Conservation (phyloP, 2,329 filamentous ascomycete species). For the Cercospora sojina region DNA sequence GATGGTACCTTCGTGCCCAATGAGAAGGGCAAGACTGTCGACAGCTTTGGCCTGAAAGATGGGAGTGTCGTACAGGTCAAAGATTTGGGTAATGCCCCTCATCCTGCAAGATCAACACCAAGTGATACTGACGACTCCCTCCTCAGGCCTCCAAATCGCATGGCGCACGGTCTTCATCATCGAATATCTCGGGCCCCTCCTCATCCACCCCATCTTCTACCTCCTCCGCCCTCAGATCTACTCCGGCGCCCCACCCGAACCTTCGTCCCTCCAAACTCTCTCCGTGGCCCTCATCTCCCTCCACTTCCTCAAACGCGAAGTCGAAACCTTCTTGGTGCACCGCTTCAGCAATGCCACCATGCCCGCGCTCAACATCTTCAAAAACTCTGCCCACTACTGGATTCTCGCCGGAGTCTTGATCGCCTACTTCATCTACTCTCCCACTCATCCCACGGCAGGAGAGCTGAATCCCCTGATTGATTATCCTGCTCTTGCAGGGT, state of each 20-base stretch:
- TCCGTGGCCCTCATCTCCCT: conserved; percentile 70
- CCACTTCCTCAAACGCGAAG: conserved; percentile 93
- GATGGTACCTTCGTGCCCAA: conserved; percentile 61
- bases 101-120: background rate
- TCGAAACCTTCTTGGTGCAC: conserved; percentile 92
- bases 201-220: conserved; percentile 77
- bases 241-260: conserved; percentile 47
- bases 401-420: conserved; percentile 74
- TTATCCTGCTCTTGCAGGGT: conserved; percentile 69
- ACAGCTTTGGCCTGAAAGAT: conserved; percentile 57
- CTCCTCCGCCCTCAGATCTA: conserved; percentile 72
- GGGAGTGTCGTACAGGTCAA: conserved; percentile 75
- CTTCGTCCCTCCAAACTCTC: conserved; percentile 69
- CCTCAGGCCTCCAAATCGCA: conserved; percentile 75
- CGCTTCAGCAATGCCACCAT: conserved; percentile 94
- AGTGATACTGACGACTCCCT: background rate
- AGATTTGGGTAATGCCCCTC: conserved; percentile 70
- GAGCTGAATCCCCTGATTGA: conserved; percentile 55
- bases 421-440: conserved; percentile 81
- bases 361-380: conserved; percentile 86
- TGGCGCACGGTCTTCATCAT: conserved; percentile 95
- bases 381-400: conserved; percentile 97
- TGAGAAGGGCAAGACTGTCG: conserved; percentile 52
- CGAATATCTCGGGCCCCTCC: conserved; percentile 88
- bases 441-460: conserved; percentile 65